These are phyloP conservation scores for Mortierella sp. DNA, from an alignment of 371 early-diverging fungal genomes.

Conservation along the genomic window DNA sequence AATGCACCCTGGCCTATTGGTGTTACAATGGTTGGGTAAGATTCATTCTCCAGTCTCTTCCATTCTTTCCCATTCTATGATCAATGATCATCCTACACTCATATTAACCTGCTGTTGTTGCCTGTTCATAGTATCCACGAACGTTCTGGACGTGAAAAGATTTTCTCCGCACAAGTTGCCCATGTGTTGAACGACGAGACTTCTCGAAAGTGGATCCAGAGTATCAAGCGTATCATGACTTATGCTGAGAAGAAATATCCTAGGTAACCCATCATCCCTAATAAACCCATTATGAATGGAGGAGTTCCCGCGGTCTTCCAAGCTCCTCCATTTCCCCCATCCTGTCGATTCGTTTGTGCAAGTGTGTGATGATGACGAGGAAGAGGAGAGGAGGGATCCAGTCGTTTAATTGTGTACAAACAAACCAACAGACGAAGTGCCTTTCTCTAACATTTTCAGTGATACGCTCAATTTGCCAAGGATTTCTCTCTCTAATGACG, in stretches of 20 bases:
- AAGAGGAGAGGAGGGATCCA: too few species aligned
- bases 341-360: too few species aligned
- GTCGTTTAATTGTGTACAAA: too few species aligned
- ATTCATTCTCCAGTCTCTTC: neutral
- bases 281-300: too few species aligned
- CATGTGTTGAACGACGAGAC: constrained; percentile 98
- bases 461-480: too few species aligned
- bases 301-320: too few species aligned
- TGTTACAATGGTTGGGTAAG: constrained; percentile 84
- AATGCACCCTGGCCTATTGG: constrained; percentile 99
- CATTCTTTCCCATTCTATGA: neutral
- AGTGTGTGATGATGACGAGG: too few species aligned
- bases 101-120: neutral
- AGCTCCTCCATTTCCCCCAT: too few species aligned
- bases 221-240: constrained; percentile 96
- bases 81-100: neutral
- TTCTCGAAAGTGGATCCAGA: constrained; percentile 98
- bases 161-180: constrained; percentile 93
- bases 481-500: constrained; percentile 21
- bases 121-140: constrained; percentile 88
- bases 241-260: constrained; percentile 95
- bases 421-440: too few species aligned
- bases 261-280: too few species aligned
- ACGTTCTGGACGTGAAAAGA: constrained; percentile 96
- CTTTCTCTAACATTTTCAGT: too few species aligned